Evolutionary conservation across 2,329 filamentous ascomycete species (phyloP).

Genomic region (Diplocarpon rosae): DNA sequence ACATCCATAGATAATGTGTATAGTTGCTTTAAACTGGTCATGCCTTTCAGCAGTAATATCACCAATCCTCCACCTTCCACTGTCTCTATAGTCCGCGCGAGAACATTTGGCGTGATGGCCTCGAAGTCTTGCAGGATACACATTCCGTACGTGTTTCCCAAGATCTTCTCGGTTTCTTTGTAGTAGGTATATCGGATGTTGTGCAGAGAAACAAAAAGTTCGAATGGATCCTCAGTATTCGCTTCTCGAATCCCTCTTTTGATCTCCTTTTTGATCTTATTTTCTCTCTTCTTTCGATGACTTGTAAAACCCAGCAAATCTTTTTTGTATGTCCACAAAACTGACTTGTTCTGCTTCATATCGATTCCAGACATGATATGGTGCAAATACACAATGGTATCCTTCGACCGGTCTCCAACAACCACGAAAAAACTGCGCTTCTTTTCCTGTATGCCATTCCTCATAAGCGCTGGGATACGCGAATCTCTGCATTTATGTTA

Average conservation of each 20-base stretch:
- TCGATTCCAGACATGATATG: slow-evolving; percentile 86
- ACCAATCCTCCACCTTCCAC: slow-evolving; percentile 94
- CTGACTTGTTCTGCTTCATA: slow-evolving; percentile 89
- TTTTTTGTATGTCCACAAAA: slow-evolving; percentile 98
- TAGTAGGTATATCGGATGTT: slow-evolving; percentile 99
- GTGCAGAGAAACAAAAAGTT: slow-evolving; percentile 91
- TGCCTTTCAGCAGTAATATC: slow-evolving; percentile 82
- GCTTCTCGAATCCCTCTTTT: slow-evolving; percentile 87
- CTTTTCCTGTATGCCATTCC: slow-evolving; percentile 88
- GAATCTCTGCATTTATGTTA: slow-evolving; percentile 50
- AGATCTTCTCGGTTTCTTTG: slow-evolving; percentile 97
- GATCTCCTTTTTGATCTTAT: slow-evolving; percentile 97
- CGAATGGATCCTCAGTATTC: slow-evolving; percentile 90
- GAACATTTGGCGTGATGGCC: slow-evolving; percentile 90
- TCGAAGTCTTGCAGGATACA: slow-evolving; percentile 98
- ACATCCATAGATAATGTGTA: slow-evolving; percentile 98
- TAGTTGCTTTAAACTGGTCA: slow-evolving; percentile 93
- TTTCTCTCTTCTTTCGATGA: slow-evolving; percentile 95
- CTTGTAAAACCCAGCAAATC: slow-evolving; percentile 89
- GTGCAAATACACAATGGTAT: slow-evolving; percentile 91
- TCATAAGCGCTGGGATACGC: slow-evolving; percentile 81
- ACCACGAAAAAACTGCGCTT: slow-evolving; percentile 97
- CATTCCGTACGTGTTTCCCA: slow-evolving; percentile 97
- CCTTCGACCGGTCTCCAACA: slow-evolving; percentile 87
- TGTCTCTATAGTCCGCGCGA: slow-evolving; percentile 91